Percentiles rank a stretch among this genome's conserved stretches.
phyloP scores from a whole-genome alignment of 768 basidiomycete species.

The Pleurotus cornucopiae region DNA sequence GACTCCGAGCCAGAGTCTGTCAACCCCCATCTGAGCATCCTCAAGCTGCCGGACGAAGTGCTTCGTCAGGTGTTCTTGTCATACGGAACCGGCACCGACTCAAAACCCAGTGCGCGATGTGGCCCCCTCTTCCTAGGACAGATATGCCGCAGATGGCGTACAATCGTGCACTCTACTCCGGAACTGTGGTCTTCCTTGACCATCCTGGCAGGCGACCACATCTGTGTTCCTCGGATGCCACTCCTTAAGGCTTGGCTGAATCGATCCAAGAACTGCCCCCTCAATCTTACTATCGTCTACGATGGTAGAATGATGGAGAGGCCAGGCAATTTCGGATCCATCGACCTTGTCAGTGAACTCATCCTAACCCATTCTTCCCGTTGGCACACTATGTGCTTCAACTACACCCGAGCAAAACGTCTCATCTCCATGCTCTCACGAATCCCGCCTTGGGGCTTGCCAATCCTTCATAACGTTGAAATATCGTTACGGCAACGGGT shows the following conservation, averaged over 20 bases:
- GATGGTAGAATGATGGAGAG: not conserved
- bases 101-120: not conserved
- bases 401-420: not conserved
- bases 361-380: slow-evolving; percentile 1
- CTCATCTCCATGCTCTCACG: slow-evolving; percentile 1
- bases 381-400: slow-evolving; percentile 1
- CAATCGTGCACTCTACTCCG: not conserved
- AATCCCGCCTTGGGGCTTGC: slow-evolving; percentile 3
- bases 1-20: not conserved
- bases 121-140: slow-evolving; percentile 2
- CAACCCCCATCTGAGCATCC: not conserved
- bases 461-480: slow-evolving; percentile 2
- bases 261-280: not conserved
- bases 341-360: not conserved
- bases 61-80: not conserved
- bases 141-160: not conserved
- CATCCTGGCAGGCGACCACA: not conserved
- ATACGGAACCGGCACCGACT: not conserved
- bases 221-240: slow-evolving; percentile 2
- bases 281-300: not conserved
- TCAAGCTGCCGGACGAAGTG: not conserved
- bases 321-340: slow-evolving; percentile 1
- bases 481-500: not conserved
- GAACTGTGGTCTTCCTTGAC: slow-evolving; percentile 1
- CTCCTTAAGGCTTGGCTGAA: slow-evolving; percentile 5